Evolutionary conservation across 116 monocot species (phyloP).

Genomic region (Phalaenopsis hybrid): DNA sequence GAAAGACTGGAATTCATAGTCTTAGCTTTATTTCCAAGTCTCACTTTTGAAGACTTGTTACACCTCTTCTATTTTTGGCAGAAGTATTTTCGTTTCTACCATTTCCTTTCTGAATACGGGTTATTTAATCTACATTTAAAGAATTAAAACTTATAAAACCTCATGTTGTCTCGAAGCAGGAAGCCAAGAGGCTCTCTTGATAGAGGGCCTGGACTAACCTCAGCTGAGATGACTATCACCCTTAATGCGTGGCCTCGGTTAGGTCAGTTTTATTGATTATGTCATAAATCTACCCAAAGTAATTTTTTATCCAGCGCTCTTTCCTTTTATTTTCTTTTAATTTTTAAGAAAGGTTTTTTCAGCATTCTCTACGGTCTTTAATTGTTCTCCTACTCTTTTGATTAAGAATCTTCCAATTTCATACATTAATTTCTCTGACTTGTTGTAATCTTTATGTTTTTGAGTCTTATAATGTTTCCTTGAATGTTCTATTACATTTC

Average conservation of each 20-base stretch:
- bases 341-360: neutral
- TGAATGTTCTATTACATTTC: slow-evolving; percentile 3
- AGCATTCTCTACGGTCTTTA: slow-evolving; percentile 6
- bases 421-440: neutral
- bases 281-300: slow-evolving; percentile 2
- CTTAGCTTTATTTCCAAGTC: slow-evolving; percentile 21
- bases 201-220: slow-evolving; percentile 39
- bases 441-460: neutral
- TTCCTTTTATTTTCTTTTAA: neutral
- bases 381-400: slow-evolving; percentile 5
- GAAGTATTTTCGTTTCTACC: slow-evolving; percentile 36
- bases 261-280: slow-evolving; percentile 27
- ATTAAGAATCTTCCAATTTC: neutral
- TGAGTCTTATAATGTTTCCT: slow-evolving; percentile 1
- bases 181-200: slow-evolving; percentile 75
- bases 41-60: slow-evolving; percentile 28
- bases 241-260: slow-evolving; percentile 16
- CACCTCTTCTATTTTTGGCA: slow-evolving; percentile 40
- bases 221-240: slow-evolving; percentile 22
- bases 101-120: slow-evolving; percentile 57
- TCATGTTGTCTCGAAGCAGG: slow-evolving; percentile 86
- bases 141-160: slow-evolving; percentile 52
- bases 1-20: slow-evolving; percentile 5
- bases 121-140: slow-evolving; percentile 32
- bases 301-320: neutral